A percentile compares a stretch with the other conserved stretches of the same genome.
phyloP scores from a whole-genome alignment of 2,329 filamentous ascomycete genomes.

The Botrytis sinoallii region DNA sequence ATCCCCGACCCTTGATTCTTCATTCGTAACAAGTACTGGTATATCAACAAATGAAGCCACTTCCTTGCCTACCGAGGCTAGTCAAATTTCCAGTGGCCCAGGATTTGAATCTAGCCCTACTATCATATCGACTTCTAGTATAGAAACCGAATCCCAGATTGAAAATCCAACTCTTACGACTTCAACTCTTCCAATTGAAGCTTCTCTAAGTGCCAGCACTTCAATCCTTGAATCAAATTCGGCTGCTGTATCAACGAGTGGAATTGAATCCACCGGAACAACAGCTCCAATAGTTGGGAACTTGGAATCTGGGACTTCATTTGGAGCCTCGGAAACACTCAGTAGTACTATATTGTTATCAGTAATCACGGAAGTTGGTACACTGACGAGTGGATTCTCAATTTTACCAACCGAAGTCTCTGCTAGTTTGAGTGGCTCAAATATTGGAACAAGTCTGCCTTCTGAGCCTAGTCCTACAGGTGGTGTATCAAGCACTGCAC shows the following conservation, averaged over 20 bases:
- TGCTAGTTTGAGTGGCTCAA: neutral
- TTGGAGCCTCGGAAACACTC: neutral
- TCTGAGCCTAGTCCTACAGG: neutral
- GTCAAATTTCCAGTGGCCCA: neutral
- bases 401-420: neutral
- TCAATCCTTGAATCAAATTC: neutral
- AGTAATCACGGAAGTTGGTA: neutral
- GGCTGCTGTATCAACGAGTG: neutral
- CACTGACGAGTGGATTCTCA: neutral
- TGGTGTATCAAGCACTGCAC: neutral
- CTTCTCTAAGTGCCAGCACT: neutral
- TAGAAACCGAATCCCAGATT: neutral
- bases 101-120: neutral
- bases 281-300: neutral
- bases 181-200: neutral
- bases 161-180: neutral
- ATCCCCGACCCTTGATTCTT: neutral
- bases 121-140: neutral
- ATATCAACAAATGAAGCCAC: neutral
- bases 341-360: neutral
- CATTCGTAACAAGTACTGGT: neutral
- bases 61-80: neutral
- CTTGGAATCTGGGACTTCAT: neutral
- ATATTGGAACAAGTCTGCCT: neutral
- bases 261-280: neutral